These are phyloP conservation scores for Paraphaeosphaeria sporulosa DNA, from an alignment of 2,329 filamentous ascomycete species.

Conservation along the genomic window DNA sequence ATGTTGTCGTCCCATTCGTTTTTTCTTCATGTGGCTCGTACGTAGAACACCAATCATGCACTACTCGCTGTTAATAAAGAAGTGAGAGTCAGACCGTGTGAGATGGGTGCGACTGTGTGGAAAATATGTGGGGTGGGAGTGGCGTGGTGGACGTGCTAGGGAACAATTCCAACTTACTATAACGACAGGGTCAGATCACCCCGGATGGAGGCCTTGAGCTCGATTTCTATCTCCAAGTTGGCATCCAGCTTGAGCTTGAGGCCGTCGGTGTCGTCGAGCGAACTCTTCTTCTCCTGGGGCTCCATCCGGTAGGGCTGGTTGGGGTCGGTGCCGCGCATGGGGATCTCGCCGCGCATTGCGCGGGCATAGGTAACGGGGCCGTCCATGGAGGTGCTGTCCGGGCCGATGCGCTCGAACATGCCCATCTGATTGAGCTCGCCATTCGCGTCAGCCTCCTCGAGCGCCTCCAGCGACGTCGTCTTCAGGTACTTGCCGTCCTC, in stretches of 20 bases:
- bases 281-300: conserved; percentile 50
- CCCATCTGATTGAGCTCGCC: conserved; percentile 57
- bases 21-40: conserved; percentile 4
- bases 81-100: conserved; percentile 22
- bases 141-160: conserved; percentile 4
- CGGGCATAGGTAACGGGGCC: conserved; percentile 63
- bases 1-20: conserved; percentile 14
- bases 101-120: conserved; percentile 1
- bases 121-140: not conserved
- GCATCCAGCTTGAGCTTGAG: conserved; percentile 76
- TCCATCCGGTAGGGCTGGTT: conserved; percentile 55
- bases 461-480: conserved; percentile 56
- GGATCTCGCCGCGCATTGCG: conserved; percentile 63
- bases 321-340: conserved; percentile 60
- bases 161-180: conserved; percentile 65
- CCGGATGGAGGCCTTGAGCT: conserved; percentile 84
- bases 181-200: conserved; percentile 82
- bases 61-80: conserved; percentile 33
- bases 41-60: conserved; percentile 25
- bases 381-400: conserved; percentile 63
- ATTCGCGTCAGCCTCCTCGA: conserved; percentile 61
- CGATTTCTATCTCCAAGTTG: conserved; percentile 83
- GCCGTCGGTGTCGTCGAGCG: conserved; percentile 66
- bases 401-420: conserved; percentile 64
- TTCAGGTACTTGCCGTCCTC: conserved; percentile 61